Base-by-base conservation (phyloP, 139 green algal genomes). In the Micromonas commoda region DNA sequence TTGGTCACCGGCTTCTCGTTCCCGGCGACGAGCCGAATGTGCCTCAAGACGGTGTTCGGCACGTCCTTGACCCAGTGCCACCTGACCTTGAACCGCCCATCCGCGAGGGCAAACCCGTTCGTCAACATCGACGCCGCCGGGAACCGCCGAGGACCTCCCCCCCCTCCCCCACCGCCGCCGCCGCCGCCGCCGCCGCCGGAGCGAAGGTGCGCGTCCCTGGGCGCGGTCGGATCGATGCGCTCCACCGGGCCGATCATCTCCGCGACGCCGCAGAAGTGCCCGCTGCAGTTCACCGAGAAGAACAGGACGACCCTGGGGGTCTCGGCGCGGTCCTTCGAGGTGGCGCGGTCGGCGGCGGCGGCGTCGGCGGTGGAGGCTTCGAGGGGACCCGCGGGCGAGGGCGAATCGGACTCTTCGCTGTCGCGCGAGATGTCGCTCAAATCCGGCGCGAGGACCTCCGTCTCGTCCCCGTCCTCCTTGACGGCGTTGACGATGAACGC, bases 21-120 rank as follows among this genome's bases (percentile, higher is more conserved):
- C 28, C 83, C 83, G 35, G 81, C 80, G 1, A 29, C 64, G 3
- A 85, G 26, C 33, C 73, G 75, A 24, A 85, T 85, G 70, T 85
- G 81, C 28, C 81, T 77, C 45, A 85, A 81, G n/a, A 77, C 61
- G 32, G 29, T 38, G 69, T 84, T 84, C 23, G 81, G 78, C 21
- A 85, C 78, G 57, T 85, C 81, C 73, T 85, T 85, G 66, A 85
- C 54, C 21, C 80, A 26, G 57, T 83, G 81, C 81, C 81, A 85
- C 23, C 53, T 54, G 31, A 85, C 77, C 21, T 35, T n/a, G 63
- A 84, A 85, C 23, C 67, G 69, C 68, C 78, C 81, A 28, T 37
- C 83, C 77, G 77, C 81, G 83, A 53, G 66, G 76, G 24, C 80
- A 69, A 23, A 82, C 26, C 26, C 33, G 68, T 32, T 81, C 31